These are phyloP conservation scores for Saccharomycopsis sp. DNA, from an alignment of 805 yeast species.

Conservation along the genomic window DNA sequence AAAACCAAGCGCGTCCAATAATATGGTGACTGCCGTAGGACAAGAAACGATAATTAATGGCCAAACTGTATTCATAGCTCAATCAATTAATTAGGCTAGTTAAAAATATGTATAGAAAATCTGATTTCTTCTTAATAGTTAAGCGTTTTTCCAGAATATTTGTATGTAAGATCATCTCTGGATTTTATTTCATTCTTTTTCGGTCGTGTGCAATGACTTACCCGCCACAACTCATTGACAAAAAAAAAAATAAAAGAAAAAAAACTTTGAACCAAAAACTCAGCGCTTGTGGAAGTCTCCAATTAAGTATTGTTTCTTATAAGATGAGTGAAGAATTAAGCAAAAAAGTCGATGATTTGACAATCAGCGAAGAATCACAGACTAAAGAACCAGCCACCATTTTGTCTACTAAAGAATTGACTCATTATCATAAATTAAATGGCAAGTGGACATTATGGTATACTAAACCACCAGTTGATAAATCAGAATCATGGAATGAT, in stretches of 20 bases:
- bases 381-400: conserved; percentile 14
- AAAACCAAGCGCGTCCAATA: too few species aligned
- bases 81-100: too few species aligned
- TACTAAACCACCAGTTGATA: conserved; percentile 82
- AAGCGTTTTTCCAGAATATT: not conserved
- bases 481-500: conserved; percentile 83
- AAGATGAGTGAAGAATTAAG: conserved; percentile 39
- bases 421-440: conserved; percentile 82
- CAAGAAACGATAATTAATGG: not conserved
- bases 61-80: not conserved
- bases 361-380: conserved; percentile 29
- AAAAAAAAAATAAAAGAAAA: not conserved
- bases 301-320: too few species aligned
- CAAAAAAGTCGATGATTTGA: conserved; percentile 37
- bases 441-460: conserved; percentile 96
- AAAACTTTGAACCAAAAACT: not conserved
- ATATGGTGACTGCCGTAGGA: conserved; percentile 1
- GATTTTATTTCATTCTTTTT: not conserved
- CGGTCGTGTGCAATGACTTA: not conserved
- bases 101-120: too few species aligned
- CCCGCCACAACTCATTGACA: not conserved
- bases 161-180: not conserved
- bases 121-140: not conserved
- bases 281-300: not conserved
- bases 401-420: conserved; percentile 40